Base-by-base conservation (phyloP, 148 eudicot genomes). In the Cornus controversa region DNA sequence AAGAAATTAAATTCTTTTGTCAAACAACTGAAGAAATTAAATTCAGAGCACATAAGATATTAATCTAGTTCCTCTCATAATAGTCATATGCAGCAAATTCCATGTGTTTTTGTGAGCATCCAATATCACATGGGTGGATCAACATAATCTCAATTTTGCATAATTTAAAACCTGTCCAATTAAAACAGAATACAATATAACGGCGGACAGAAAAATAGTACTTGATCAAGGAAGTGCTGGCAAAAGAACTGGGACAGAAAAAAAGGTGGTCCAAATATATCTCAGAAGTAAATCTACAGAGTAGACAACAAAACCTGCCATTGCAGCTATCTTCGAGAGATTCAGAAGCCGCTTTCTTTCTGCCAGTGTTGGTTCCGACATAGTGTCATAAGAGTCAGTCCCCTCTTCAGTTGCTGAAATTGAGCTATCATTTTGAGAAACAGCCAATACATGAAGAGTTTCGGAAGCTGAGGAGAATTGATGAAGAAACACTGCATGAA, bases 241-340 rank as follows among this genome's bases (percentile, higher is more conserved):
- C 71, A 28, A 76, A 47, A 6, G 16, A 75, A 22, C 62, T 42
- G 25, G 40, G 40, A 63, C 37, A 66, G 27, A 3, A 22, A 25
- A 72, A 66, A 31, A 66, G 22, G 26, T 24, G 57, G 31, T 15
- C 34, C 15, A 54, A n/a, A 36, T 18, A 63, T 6, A 70, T 71
- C 60, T n/a, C 58, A 18, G 65, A 24, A 15, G 22, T 18, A 60
- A 28, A 29, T 53, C 70, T 40, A 62, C 8, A 64, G 34, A 68
- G 29, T 63, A 47, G 13, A 67, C 71, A 67, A 79, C 13, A 78
- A 75, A 83, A 96, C 99, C 99, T 91, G 99, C 98, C 75, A 84
- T 73, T 57, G 97, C 93, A 83, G 99, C 96, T 80, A 96, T 90
- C 87, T 93, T 96, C 62, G 99, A 91, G 53, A 96, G 94, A 73